phyloP scores from a whole-genome alignment of 2,329 filamentous ascomycete species.

The Trichoderma koningii region DNA sequence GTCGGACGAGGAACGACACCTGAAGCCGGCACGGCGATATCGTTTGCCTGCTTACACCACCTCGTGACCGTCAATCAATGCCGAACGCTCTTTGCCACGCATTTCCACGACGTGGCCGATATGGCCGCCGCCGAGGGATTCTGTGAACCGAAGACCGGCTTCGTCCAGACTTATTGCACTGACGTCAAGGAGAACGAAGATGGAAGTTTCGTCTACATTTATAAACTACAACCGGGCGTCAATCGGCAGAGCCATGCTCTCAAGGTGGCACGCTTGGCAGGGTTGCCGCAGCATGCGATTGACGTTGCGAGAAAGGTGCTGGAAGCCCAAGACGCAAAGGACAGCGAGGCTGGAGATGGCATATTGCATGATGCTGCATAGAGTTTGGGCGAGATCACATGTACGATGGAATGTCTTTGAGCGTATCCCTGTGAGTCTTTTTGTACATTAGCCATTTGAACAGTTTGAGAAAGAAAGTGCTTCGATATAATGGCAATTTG shows the following conservation, averaged over 20 bases:
- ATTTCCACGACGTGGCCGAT: constrained; percentile 85
- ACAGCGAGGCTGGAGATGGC: neutral
- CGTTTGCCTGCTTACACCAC: constrained; percentile 85
- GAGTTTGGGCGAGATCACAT: neutral
- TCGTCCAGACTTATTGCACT: constrained; percentile 79
- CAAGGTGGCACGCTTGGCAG: constrained; percentile 89
- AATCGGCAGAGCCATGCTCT: constrained; percentile 88
- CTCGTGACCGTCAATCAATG: constrained; percentile 76
- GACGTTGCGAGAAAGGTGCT: constrained; percentile 57
- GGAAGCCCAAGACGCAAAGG: constrained; percentile 18
- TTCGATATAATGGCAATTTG: constrained; percentile 28
- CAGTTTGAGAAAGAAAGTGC: constrained; percentile 34
- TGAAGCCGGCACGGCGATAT: constrained; percentile 86
- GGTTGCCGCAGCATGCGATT: constrained; percentile 73
- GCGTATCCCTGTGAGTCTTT: constrained; percentile 10
- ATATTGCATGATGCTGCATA: constrained; percentile 4
- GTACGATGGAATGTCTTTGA: neutral
- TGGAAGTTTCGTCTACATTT: constrained; percentile 80
- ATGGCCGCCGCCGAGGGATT: constrained; percentile 62
- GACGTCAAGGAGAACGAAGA: constrained; percentile 75
- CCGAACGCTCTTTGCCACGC: constrained; percentile 87
- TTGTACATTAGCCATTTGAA: constrained; percentile 44
- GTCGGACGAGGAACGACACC: constrained; percentile 93
- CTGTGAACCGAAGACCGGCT: constrained; percentile 39
- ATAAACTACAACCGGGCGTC: constrained; percentile 76